Percentiles rank a stretch among this genome's conserved stretches.
Evolutionary conservation across 2,329 filamentous ascomycete genomes (phyloP).

Genomic region (Kalaharituber pfeilii): DNA sequence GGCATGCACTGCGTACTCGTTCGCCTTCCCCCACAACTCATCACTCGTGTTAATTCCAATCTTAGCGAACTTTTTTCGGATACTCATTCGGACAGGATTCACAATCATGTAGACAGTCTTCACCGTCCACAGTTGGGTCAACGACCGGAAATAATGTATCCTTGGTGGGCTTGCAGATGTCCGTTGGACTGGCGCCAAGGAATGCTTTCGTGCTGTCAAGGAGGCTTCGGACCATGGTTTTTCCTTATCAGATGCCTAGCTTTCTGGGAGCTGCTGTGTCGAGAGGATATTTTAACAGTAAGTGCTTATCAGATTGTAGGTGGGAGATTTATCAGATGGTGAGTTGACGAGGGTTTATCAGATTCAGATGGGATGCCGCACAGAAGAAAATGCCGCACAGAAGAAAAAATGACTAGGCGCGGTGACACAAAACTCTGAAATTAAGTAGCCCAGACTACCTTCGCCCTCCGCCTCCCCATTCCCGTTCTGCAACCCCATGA

Average conservation of each 20-base stretch:
- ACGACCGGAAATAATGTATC: slow-evolving; percentile 43
- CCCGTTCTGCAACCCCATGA: too few species aligned
- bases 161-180: slow-evolving; percentile 4
- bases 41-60: slow-evolving; percentile 58
- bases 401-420: too few species aligned
- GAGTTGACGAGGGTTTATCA: too few species aligned
- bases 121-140: slow-evolving; percentile 60
- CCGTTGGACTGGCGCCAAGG: slow-evolving; percentile 25
- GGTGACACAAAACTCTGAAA: too few species aligned
- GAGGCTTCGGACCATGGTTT: slow-evolving; percentile 9
- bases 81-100: slow-evolving; percentile 61
- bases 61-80: slow-evolving; percentile 48
- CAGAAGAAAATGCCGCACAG: too few species aligned
- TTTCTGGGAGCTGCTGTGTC: too few species aligned
- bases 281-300: too few species aligned
- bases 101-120: slow-evolving; percentile 80
- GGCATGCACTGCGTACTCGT: slow-evolving; percentile 75
- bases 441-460: too few species aligned
- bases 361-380: too few species aligned
- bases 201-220: slow-evolving; percentile 11
- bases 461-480: too few species aligned
- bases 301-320: not conserved
- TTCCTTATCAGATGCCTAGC: not conserved
- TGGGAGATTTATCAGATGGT: slow-evolving; percentile 9
- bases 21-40: slow-evolving; percentile 65